A percentile compares a stretch with the other conserved stretches of the same genome.
phyloP scores from a whole-genome alignment of 257 asterid genomes.

The Nicotiana undulata region DNA sequence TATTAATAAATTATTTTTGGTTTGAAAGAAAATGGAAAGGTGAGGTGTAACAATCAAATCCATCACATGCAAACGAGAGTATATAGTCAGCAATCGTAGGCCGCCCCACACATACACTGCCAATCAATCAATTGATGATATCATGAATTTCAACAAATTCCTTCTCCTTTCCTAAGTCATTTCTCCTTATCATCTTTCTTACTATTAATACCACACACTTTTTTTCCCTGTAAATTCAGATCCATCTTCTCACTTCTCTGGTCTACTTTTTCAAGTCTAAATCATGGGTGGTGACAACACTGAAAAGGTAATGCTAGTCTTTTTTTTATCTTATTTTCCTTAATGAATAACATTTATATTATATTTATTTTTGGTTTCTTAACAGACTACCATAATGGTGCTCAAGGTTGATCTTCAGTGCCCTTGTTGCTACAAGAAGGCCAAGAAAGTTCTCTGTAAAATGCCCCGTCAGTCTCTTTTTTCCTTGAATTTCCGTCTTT shows the following conservation, averaged over 20 bases:
- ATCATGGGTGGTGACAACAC: constrained; percentile 18
- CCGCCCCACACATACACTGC: neutral
- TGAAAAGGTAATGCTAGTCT: constrained; percentile 29
- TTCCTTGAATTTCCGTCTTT: too few species aligned
- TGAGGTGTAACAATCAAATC: constrained; percentile 37
- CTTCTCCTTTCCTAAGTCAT: neutral
- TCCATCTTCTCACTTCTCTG: neutral
- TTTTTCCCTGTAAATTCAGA: neutral
- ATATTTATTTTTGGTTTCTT: neutral
- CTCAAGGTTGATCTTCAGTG: constrained; percentile 85
- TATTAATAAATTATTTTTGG: too few species aligned
- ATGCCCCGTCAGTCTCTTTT: constrained; percentile 52
- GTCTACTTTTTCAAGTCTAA: neutral
- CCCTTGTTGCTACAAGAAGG: constrained; percentile 74
- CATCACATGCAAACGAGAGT: constrained; percentile 43
- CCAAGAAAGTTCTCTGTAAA: constrained; percentile 69
- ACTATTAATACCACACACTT: neutral
- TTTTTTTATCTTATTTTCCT: neutral
- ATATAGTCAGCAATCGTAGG: constrained; percentile 33
- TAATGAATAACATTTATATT: too few species aligned
- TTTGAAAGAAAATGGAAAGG: constrained; percentile 11
- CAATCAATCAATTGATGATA: constrained; percentile 14
- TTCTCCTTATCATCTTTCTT: neutral
- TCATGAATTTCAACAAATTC: constrained; percentile 16
- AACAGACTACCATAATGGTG: constrained; percentile 56